These are phyloP conservation scores for Aspergillus egyptiacus DNA, from an alignment of 495 filamentous ascomycete species.

Conservation along the genomic window DNA sequence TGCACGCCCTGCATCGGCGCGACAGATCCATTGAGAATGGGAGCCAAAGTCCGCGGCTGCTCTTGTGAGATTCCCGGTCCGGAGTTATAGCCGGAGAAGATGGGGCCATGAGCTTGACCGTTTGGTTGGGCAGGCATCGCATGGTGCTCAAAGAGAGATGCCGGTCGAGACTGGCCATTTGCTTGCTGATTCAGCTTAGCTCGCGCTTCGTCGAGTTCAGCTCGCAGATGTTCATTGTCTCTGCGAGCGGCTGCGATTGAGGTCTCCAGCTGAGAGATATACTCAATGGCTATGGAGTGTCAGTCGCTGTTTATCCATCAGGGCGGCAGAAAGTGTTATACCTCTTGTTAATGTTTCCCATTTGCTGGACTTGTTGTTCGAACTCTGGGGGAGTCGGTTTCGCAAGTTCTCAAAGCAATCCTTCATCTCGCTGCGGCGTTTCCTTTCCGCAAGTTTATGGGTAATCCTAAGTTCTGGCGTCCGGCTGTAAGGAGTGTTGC, in stretches of 20 bases:
- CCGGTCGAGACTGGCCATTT: conserved; percentile 38
- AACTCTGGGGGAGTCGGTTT: conserved; percentile 72
- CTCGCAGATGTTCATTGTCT: conserved; percentile 48
- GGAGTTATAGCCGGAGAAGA: conserved; percentile 31
- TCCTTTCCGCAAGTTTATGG: conserved; percentile 93
- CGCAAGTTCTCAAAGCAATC: conserved; percentile 86
- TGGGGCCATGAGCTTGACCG: conserved; percentile 29
- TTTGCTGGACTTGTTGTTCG: conserved; percentile 93
- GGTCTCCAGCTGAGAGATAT: conserved; percentile 37
- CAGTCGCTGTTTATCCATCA: neutral
- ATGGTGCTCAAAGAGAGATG: conserved; percentile 39
- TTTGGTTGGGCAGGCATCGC: conserved; percentile 35
- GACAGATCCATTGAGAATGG: conserved; percentile 44
- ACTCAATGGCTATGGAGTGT: conserved; percentile 36
- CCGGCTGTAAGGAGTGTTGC: conserved; percentile 77
- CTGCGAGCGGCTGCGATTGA: conserved; percentile 25
- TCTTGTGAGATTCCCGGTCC: conserved; percentile 32
- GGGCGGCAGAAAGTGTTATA: conserved; percentile 31
- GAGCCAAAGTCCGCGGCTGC: conserved; percentile 47
- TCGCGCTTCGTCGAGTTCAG: conserved; percentile 45
- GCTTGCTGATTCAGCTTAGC: conserved; percentile 44
- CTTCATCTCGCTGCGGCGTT: conserved; percentile 97
- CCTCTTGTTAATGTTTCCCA: conserved; percentile 98
- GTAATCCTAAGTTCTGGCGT: conserved; percentile 93
- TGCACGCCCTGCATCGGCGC: conserved; percentile 55